phyloP scores from a whole-genome alignment of 352 stramenopile genomes.

The Saprolegnia parasitica region DNA sequence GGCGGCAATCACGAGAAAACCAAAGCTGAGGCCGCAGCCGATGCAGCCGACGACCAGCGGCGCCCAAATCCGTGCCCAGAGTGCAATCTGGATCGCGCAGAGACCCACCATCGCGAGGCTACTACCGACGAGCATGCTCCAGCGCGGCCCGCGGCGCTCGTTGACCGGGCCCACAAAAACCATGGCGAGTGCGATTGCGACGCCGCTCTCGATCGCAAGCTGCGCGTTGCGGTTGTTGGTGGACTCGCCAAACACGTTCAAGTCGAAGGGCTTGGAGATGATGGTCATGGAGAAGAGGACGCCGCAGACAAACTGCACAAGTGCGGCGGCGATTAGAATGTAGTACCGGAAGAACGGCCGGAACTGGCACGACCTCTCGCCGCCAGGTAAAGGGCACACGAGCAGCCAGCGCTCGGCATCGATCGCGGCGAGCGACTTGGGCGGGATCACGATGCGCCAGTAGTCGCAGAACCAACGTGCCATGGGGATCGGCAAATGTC shows the following conservation, averaged over 20 bases:
- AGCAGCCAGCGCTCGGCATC: conserved; percentile 22
- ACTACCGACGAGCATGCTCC: conserved; percentile 15
- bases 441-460: conserved; percentile 7
- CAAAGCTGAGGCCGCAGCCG: conserved; percentile 18
- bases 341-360: conserved; percentile 5
- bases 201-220: background rate
- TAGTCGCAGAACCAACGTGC: conserved; percentile 2
- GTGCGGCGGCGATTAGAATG: background rate
- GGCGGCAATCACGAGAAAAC: background rate
- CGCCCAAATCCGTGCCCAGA: background rate
- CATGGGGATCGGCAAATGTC: background rate
- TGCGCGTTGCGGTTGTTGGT: background rate
- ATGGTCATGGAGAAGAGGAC: conserved; percentile 3
- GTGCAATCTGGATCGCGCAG: background rate
- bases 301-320: conserved; percentile 1
- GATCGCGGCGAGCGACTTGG: conserved; percentile 7
- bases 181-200: conserved; percentile 1
- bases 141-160: conserved; percentile 12
- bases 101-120: background rate
- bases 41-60: conserved; percentile 23
- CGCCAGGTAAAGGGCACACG: background rate
- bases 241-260: background rate
- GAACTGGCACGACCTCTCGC: background rate
- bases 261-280: background rate
- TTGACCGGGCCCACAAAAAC: conserved; percentile 9